Conservation (phyloP, 441 rosid genomes). For the Bocquillonia castaneifolia region DNA sequence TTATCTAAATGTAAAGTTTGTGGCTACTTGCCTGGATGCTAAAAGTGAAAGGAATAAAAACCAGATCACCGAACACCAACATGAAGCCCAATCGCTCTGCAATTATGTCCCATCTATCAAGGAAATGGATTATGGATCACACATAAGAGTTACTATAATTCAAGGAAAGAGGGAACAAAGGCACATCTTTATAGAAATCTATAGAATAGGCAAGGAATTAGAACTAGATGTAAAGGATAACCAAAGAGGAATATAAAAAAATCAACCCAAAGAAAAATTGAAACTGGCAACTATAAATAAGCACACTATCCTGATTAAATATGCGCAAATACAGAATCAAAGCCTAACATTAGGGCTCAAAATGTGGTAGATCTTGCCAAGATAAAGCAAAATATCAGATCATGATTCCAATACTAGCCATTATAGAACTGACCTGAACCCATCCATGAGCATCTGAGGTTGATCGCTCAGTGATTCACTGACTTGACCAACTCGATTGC, state of each 20-base stretch:
- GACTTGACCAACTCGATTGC: background rate
- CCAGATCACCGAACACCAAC: slow-evolving; percentile 90
- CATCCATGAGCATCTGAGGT: background rate
- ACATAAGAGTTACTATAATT: background rate
- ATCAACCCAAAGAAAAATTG: background rate
- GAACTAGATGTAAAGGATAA: background rate
- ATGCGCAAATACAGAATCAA: background rate
- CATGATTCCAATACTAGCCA: background rate
- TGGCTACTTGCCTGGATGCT: slow-evolving; percentile 76
- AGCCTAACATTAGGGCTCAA: background rate
- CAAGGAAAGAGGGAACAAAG: background rate
- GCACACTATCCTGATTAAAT: background rate
- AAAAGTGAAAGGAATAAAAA: slow-evolving; percentile 92
- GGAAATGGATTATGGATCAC: slow-evolving; percentile 8
- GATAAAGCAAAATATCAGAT: background rate
- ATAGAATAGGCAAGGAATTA: background rate
- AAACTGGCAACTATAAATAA: background rate
- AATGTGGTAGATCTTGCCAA: background rate
- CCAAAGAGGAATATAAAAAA: background rate
- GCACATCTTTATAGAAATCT: background rate
- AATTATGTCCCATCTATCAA: slow-evolving; percentile 84
- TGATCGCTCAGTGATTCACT: background rate
- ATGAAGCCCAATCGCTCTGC: slow-evolving; percentile 95
- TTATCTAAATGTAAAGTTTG: slow-evolving; percentile 9
- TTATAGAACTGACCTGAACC: background rate